phyloP scores from a whole-genome alignment of 208 protist species.

The Leishmania tropica region DNA sequence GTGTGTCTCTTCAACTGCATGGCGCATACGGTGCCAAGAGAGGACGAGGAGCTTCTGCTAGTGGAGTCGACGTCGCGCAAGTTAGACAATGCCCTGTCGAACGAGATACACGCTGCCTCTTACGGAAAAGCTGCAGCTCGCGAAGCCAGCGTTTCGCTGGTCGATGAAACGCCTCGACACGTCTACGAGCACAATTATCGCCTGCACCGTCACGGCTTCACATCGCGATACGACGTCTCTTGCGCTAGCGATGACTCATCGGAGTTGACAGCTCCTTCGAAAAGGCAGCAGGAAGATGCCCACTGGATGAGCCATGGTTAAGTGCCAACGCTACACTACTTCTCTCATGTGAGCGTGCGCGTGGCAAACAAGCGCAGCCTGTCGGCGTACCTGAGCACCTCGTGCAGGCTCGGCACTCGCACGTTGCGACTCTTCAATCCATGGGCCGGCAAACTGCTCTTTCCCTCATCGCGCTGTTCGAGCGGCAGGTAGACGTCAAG shows the following conservation, averaged over 20 bases:
- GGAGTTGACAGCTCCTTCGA: not conserved
- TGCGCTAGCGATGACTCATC: not conserved
- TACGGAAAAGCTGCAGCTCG: slow-evolving; percentile 32
- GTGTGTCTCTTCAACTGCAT: slow-evolving; percentile 75
- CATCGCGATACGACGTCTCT: not conserved
- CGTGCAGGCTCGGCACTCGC: slow-evolving; percentile 50
- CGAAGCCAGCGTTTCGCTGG: not conserved
- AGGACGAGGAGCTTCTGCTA: slow-evolving; percentile 58
- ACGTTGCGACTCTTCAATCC: slow-evolving; percentile 44
- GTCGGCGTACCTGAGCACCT: slow-evolving; percentile 53
- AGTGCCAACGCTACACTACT: slow-evolving; percentile 53
- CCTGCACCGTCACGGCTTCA: not conserved
- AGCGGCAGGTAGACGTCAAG: slow-evolving; percentile 41
- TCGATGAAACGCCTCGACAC: not conserved
- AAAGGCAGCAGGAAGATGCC: not conserved
- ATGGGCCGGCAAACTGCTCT: slow-evolving; percentile 2
- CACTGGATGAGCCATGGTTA: slow-evolving; percentile 30
- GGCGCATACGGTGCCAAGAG: slow-evolving; percentile 51
- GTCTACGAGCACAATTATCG: slow-evolving; percentile 8
- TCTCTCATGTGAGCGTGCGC: slow-evolving; percentile 56
- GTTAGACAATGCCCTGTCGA: slow-evolving; percentile 55
- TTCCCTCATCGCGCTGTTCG: slow-evolving; percentile 31
- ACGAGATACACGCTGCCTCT: slow-evolving; percentile 65
- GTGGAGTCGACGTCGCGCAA: slow-evolving; percentile 47
- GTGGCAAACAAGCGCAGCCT: slow-evolving; percentile 41